These are phyloP conservation scores for Capsicum pubescens DNA, from an alignment of 257 asterid genomes.

Conservation along the genomic window DNA sequence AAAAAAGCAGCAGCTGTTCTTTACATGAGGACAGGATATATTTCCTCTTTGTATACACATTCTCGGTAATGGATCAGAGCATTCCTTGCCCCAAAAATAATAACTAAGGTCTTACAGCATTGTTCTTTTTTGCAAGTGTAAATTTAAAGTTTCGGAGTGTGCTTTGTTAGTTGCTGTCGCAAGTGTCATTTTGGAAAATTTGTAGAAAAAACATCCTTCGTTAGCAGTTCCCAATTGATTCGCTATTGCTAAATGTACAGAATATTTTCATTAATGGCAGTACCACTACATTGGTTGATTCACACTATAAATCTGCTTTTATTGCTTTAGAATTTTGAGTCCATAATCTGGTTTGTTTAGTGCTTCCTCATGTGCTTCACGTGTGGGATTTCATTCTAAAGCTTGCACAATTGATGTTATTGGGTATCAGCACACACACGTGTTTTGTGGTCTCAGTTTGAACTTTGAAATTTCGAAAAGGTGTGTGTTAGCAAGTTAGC, in stretches of 20 bases:
- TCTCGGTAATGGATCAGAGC: neutral
- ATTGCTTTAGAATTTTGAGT: neutral
- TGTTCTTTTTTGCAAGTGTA: neutral
- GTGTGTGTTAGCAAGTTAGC: neutral
- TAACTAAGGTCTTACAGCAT: neutral
- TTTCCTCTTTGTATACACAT: neutral
- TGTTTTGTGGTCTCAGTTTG: constrained; percentile 19
- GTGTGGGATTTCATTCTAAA: neutral
- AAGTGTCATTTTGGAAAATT: neutral
- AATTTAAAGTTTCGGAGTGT: neutral
- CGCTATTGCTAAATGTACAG: neutral
- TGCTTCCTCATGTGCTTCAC: neutral
- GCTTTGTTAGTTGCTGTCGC: neutral
- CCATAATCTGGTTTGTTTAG: neutral
- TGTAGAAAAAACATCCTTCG: neutral
- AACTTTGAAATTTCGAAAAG: neutral
- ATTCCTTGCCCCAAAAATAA: neutral
- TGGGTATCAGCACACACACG: neutral
- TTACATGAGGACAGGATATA: neutral
- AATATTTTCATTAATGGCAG: neutral
- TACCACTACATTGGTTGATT: constrained; percentile 17
- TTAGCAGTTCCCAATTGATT: neutral
- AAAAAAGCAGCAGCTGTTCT: neutral
- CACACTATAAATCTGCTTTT: neutral
- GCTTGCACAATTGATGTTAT: neutral